Conservation (phyloP, 75 land plant genomes). For the Sequoiadendron giganteum region DNA sequence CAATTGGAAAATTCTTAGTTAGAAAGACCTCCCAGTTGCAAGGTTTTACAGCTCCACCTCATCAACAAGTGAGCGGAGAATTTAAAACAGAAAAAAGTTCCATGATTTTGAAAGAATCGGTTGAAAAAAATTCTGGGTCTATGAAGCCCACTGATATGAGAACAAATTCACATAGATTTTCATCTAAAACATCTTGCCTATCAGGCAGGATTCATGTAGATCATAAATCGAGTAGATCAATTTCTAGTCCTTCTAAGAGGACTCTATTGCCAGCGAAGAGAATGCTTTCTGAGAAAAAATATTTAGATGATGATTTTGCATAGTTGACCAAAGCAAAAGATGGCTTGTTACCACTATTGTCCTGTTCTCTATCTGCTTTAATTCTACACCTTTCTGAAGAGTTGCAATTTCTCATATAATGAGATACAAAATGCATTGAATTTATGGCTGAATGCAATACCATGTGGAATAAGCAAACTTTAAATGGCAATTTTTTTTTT, state of each 20-base stretch:
- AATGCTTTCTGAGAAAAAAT: not conserved
- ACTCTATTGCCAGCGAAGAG: conserved; percentile 1
- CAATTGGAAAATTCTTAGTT: not conserved
- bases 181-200: not conserved
- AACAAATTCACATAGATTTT: not conserved
- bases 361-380: not conserved
- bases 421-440: not conserved
- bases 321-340: not conserved
- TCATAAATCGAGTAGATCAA: not conserved
- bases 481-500: not conserved
- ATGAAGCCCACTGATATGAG: not conserved
- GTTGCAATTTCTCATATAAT: not conserved
- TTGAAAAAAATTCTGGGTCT: not conserved
- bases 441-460: not conserved
- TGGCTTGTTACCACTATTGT: not conserved
- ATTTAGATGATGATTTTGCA: conserved; percentile 11
- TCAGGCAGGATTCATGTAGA: not conserved
- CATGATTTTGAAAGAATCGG: not conserved
- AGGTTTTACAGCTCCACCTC: not conserved
- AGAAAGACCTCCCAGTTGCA: not conserved
- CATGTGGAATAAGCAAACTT: not conserved
- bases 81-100: not conserved
- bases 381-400: not conserved
- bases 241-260: not conserved
- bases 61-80: not conserved